phyloP scores from a whole-genome alignment of 805 yeast species.

The Kodamaea sagamina region DNA sequence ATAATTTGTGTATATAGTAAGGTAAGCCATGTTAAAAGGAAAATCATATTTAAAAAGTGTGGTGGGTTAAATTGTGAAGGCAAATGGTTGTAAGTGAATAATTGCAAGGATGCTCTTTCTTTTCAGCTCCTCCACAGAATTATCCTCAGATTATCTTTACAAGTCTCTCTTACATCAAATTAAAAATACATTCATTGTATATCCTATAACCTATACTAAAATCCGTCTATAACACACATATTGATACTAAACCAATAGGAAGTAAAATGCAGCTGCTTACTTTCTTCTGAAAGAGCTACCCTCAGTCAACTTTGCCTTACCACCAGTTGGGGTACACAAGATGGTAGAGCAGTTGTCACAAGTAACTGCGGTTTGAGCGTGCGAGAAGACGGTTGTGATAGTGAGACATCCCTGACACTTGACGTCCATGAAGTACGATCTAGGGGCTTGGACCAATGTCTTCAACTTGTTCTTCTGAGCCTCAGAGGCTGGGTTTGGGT shows the following conservation, averaged over 20 bases:
- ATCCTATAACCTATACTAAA: neutral
- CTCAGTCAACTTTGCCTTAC: slow-evolving; percentile 46
- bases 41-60: too few relatives aligned
- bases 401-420: slow-evolving; percentile 45
- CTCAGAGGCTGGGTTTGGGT: slow-evolving; percentile 42
- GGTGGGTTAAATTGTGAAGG: too few relatives aligned
- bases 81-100: too few relatives aligned
- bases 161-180: neutral
- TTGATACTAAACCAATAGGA: slow-evolving; percentile 1
- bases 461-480: slow-evolving; percentile 41
- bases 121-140: too few relatives aligned
- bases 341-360: slow-evolving; percentile 44
- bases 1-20: slow-evolving; percentile 1
- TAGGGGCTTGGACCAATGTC: slow-evolving; percentile 43
- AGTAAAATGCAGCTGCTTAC: slow-evolving; percentile 20
- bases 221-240: slow-evolving; percentile 4
- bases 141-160: too few relatives aligned
- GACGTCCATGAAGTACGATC: slow-evolving; percentile 46
- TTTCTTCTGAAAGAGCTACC: slow-evolving; percentile 45
- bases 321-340: slow-evolving; percentile 45
- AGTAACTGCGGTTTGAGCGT: slow-evolving; percentile 45
- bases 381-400: slow-evolving; percentile 45
- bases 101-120: too few relatives aligned
- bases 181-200: neutral
- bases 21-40: too few relatives aligned